Conservation (phyloP, 208 protist genomes). For the Phytomonas francai region DNA sequence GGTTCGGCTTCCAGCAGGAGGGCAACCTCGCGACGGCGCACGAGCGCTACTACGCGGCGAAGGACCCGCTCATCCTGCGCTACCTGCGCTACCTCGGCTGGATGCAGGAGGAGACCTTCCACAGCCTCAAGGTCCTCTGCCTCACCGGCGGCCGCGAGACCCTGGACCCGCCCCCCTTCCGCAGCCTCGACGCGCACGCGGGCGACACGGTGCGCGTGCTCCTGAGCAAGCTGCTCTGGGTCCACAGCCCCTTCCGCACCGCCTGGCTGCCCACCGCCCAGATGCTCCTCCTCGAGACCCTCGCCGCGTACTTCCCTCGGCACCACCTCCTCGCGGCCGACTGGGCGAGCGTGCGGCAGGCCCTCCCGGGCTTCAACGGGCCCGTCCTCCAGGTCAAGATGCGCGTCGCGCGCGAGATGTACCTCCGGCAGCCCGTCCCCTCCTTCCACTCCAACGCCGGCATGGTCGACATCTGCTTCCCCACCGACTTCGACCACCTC, state of each 20-base stretch:
- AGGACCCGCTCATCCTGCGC: constrained; percentile 73
- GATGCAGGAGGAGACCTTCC: constrained; percentile 84
- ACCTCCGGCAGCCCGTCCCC: constrained; percentile 49
- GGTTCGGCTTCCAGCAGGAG: constrained; percentile 71
- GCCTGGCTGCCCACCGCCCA: constrained; percentile 69
- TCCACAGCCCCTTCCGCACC: constrained; percentile 70
- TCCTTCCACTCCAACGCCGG: constrained; percentile 62
- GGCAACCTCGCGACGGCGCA: constrained; percentile 70
- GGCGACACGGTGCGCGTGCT: constrained; percentile 44
- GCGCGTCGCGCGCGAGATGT: constrained; percentile 73
- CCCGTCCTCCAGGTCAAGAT: constrained; percentile 81
- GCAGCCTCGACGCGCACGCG: constrained; percentile 46
- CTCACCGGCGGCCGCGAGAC: constrained; percentile 67
- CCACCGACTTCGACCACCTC: constrained; percentile 80
- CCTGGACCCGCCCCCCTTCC: constrained; percentile 47
- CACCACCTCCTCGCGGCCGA: constrained; percentile 78
- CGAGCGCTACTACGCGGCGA: constrained; percentile 52
- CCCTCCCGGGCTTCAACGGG: constrained; percentile 54
- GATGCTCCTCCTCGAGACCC: constrained; percentile 73
- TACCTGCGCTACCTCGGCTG: constrained; percentile 83
- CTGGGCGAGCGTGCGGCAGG: constrained; percentile 58
- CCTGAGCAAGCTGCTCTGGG: constrained; percentile 53
- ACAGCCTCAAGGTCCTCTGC: constrained; percentile 79
- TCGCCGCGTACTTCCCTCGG: constrained; percentile 68
- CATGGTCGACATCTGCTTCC: constrained; percentile 86